Evolutionary conservation across 352 stramenopile genomes (phyloP).

Genomic region (Pythium grandisporangium): DNA sequence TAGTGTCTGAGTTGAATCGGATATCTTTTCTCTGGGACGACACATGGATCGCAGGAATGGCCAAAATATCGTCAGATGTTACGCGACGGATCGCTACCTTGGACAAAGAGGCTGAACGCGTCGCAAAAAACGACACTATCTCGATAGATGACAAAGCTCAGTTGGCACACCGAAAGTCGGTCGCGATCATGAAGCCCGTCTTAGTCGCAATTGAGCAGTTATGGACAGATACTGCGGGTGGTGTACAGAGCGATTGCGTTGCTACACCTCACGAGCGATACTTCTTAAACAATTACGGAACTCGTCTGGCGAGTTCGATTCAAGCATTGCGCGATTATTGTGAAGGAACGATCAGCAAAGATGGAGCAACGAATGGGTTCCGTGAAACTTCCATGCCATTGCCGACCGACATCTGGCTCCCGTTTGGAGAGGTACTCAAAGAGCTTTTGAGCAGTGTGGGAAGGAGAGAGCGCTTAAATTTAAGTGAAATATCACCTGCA

Average conservation of each 20-base stretch:
- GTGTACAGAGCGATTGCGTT: constrained; percentile 4
- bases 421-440: constrained; percentile 74
- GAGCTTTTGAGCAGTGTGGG: constrained; percentile 24
- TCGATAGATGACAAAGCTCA: constrained; percentile 50
- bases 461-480: constrained; percentile 36
- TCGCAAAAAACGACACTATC: constrained; percentile 63
- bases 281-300: constrained; percentile 59
- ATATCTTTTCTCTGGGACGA: constrained; percentile 83
- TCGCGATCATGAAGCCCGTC: constrained; percentile 81
- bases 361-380: too few relatives aligned
- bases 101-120: constrained; percentile 61
- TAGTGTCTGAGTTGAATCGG: constrained; percentile 67
- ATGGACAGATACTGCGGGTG: constrained; percentile 56
- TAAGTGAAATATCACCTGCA: constrained; percentile 68
- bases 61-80: constrained; percentile 70
- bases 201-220: constrained; percentile 51
- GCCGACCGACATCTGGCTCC: constrained; percentile 49
- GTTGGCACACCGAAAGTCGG: constrained; percentile 55
- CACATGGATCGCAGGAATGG: constrained; percentile 56
- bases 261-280: constrained; percentile 64
- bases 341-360: too few relatives aligned
- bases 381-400: constrained; percentile 8
- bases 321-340: constrained; percentile 33
- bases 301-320: constrained; percentile 32
- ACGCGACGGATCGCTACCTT: constrained; percentile 52